Evolutionary conservation across 129 eudicot genomes (phyloP).

Genomic region (Flaveria trinervia): DNA sequence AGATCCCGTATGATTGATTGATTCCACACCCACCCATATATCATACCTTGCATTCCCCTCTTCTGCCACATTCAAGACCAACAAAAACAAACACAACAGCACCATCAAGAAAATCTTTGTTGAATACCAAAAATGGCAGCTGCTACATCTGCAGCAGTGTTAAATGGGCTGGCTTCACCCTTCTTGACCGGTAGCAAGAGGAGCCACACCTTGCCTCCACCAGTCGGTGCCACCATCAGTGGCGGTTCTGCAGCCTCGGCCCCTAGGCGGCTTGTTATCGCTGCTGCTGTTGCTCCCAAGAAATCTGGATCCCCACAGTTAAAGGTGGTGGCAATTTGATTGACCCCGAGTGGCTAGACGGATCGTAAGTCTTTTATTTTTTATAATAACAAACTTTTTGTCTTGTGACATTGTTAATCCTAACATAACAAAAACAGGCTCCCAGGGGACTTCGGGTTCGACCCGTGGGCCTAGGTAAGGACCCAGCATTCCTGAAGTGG

Average conservation of each 20-base stretch:
- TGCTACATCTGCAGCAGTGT: slow-evolving; percentile 71
- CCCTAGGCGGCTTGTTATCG: slow-evolving; percentile 57
- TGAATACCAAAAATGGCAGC: slow-evolving; percentile 38
- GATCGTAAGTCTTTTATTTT: slow-evolving; percentile 65
- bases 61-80: slow-evolving; percentile 24
- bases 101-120: neutral
- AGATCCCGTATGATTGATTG: slow-evolving; percentile 23
- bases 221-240: slow-evolving; percentile 26
- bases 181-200: slow-evolving; percentile 74
- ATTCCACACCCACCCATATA: slow-evolving; percentile 30
- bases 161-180: slow-evolving; percentile 75
- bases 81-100: neutral
- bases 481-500: slow-evolving; percentile 95
- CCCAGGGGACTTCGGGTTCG: slow-evolving; percentile 94
- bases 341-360: slow-evolving; percentile 98
- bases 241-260: slow-evolving; percentile 28
- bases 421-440: slow-evolving; percentile 49
- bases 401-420: neutral
- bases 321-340: slow-evolving; percentile 77
- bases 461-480: slow-evolving; percentile 97
- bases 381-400: neutral
- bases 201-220: slow-evolving; percentile 51
- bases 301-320: slow-evolving; percentile 96
- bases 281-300: slow-evolving; percentile 73
- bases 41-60: slow-evolving; percentile 12